Evolutionary conservation across 129 eudicot species (phyloP).

Genomic region (Arctium lappa): DNA sequence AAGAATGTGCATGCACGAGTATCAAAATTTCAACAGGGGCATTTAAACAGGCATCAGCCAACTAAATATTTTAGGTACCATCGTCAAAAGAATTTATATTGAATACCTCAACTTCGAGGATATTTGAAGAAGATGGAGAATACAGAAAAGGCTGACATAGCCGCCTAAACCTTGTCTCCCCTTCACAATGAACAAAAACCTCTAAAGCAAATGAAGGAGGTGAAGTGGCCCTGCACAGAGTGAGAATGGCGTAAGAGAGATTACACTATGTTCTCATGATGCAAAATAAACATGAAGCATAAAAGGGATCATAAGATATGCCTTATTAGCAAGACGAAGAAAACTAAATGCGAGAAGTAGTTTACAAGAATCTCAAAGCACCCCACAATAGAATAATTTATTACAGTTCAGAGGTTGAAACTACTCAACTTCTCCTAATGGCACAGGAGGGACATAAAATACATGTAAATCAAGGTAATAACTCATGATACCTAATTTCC

Average conservation of each 20-base stretch:
- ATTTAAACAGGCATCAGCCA: neutral
- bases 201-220: slow-evolving; percentile 99
- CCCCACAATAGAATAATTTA: neutral
- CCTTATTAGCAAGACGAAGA: neutral
- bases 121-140: slow-evolving; percentile 95
- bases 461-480: neutral
- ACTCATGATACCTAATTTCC: neutral
- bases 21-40: neutral
- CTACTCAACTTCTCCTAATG: neutral
- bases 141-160: slow-evolving; percentile 88
- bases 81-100: neutral
- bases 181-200: slow-evolving; percentile 92
- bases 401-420: neutral
- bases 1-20: neutral
- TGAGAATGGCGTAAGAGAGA: slow-evolving; percentile 8
- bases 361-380: neutral
- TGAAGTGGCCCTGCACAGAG: slow-evolving; percentile 71
- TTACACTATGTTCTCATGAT: neutral
- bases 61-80: neutral
- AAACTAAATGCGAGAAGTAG: neutral
- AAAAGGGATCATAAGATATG: neutral
- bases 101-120: slow-evolving; percentile 94
- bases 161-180: slow-evolving; percentile 93
- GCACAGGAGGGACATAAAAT: neutral
- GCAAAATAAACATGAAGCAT: neutral